phyloP scores from a whole-genome alignment of 2,329 filamentous ascomycete genomes.

The Pestalotiopsis sp. region DNA sequence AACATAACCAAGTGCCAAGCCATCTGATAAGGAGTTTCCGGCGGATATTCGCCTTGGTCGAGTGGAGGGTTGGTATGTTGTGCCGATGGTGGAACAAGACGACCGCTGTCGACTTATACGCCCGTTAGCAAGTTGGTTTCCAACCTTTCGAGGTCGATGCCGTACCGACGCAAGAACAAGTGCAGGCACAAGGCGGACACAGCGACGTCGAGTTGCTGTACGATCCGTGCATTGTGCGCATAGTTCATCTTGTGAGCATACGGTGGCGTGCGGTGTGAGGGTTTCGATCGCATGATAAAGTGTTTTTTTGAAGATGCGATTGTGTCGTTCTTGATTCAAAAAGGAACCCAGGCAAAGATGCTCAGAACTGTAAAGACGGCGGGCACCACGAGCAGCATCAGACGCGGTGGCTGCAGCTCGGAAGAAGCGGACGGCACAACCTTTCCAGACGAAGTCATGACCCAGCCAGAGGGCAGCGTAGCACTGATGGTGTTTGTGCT shows the following conservation, averaged over 20 bases:
- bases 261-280: background rate
- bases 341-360: background rate
- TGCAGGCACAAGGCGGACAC: no score
- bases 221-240: background rate
- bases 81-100: no score
- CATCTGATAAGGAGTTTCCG: no score
- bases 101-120: no score
- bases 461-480: slow-evolving; percentile 76
- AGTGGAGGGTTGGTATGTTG: no score
- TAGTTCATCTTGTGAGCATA: background rate
- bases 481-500: slow-evolving; percentile 56
- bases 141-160: no score
- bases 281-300: background rate
- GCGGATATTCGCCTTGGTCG: no score
- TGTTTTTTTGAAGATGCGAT: background rate
- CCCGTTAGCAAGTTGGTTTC: no score
- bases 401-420: slow-evolving; percentile 42
- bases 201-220: no score
- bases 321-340: background rate
- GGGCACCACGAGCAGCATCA: slow-evolving; percentile 48
- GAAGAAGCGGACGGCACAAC: slow-evolving; percentile 73
- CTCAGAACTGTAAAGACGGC: slow-evolving; percentile 6
- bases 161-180: no score
- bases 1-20: no score
- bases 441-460: slow-evolving; percentile 77